Evolutionary conservation across 202 grass and related monocot species (phyloP), one percentile per base, ranked within the genome.

Genomic region (Musa balbisiana): DNA sequence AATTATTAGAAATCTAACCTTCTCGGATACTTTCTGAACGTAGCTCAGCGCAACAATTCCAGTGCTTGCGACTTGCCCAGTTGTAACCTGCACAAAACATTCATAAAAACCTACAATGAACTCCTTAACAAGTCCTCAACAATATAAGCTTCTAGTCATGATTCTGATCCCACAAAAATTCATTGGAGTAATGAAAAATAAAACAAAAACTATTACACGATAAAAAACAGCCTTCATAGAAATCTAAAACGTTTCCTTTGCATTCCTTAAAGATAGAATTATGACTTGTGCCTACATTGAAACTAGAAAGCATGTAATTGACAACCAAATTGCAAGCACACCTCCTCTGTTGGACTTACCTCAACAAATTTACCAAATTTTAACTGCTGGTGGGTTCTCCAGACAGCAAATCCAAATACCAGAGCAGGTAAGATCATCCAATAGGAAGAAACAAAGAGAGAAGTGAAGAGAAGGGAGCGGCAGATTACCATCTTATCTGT

Each of bases 1-100:
- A 11, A 66, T 1, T 59, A 13, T 26, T 56, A 71, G 19, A 80
- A 67, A 63, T 26, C 59, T 59, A 79, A 99, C 95, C 91, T 99
- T 99, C 83, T 99, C 95, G 13, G 91, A 95, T 78, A 99, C 70
- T 87, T 99, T 99, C 83, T 95, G 95, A 64, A 99, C 95, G 77
- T 99, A 99, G 81, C 95, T 99, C 16, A 99, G 88, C 51, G 91
- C 89, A 84, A 99, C 83, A 71, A 99, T 90, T 80, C 95, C 91
- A 59, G 95, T 99, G 84, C 91, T 99, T 60, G 95, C 95, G 15
- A 95, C 69, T 79, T 99, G 95, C 43, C 84, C 88, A 67, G 95
- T 99, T 21, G 89, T 89, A 76, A 99, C 87, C 95, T 95, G 82
- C 69, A 84, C 76, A 69, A 55, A 69, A 79, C 19, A 70, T 69